A percentile compares a stretch with the other conserved stretches of the same genome.
Conservation (phyloP, 1,139 yeast species). For the Hemisphaericaspora xylofermentans region DNA sequence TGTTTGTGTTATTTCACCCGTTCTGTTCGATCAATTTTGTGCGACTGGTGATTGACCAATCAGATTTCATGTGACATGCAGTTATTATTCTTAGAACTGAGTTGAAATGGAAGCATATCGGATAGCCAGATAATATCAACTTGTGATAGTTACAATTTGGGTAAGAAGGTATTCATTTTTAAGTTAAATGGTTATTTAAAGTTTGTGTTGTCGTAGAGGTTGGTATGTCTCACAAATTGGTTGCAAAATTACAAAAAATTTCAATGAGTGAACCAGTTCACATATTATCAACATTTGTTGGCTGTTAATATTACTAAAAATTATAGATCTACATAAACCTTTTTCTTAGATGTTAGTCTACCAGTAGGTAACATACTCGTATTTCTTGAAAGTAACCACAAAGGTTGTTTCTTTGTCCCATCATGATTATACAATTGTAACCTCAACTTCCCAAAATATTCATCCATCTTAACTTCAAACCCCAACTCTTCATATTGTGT, state of each 20-base stretch:
- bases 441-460: slow-evolving; percentile 22
- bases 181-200: no score
- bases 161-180: no score
- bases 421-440: slow-evolving; percentile 27
- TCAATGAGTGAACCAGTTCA: not conserved
- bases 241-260: not conserved
- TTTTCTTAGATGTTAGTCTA: slow-evolving; percentile 6
- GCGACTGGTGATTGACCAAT: no score
- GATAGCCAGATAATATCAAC: no score
- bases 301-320: not conserved
- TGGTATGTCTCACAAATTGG: not conserved
- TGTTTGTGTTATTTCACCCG: no score
- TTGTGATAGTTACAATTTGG: no score
- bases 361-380: slow-evolving; percentile 28
- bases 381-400: slow-evolving; percentile 30
- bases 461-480: slow-evolving; percentile 23
- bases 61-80: no score
- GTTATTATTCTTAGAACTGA: no score
- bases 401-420: slow-evolving; percentile 30
- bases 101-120: no score
- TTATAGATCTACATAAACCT: slow-evolving; percentile 1
- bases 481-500: slow-evolving; percentile 22
- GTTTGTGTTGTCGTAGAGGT: no score
- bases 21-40: no score
- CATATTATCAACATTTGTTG: not conserved